Conservation (phyloP, 768 basidiomycete genomes). For the Kwoniella newhampshirensis region DNA sequence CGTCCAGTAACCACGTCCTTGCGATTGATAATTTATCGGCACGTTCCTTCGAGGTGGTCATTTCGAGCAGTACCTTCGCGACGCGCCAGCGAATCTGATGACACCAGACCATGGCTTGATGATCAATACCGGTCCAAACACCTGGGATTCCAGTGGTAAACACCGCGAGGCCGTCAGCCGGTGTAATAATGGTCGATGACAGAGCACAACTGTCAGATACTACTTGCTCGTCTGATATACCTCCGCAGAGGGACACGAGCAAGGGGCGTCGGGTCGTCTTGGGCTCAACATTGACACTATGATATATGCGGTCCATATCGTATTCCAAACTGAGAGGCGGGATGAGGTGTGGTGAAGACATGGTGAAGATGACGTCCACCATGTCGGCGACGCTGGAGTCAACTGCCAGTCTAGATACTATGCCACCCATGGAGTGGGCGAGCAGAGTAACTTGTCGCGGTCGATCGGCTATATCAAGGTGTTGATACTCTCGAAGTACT, state of each 20-base stretch:
- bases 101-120: conserved; percentile 97
- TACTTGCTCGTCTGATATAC: conserved; percentile 86
- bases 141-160: conserved; percentile 86
- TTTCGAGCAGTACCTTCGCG: conserved; percentile 73
- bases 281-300: conserved; percentile 52
- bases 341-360: conserved; percentile 87
- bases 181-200: conserved; percentile 57
- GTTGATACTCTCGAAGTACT: conserved; percentile 20
- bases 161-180: conserved; percentile 59
- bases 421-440: conserved; percentile 97
- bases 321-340: conserved; percentile 86
- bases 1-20: conserved; percentile 3
- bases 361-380: conserved; percentile 67
- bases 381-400: neutral
- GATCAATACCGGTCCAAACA: conserved; percentile 93
- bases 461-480: conserved; percentile 52
- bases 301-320: conserved; percentile 74
- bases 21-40: conserved; percentile 6
- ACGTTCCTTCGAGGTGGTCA: conserved; percentile 8
- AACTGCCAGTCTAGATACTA: conserved; percentile 78
- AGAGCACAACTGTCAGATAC: conserved; percentile 84
- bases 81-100: conserved; percentile 91
- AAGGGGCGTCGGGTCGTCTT: conserved; percentile 58
- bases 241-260: conserved; percentile 84
- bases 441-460: conserved; percentile 66